Percentiles rank a stretch among this genome's conserved stretches.
phyloP scores from a whole-genome alignment of 805 yeast species.

The Osmozyma mogii region DNA sequence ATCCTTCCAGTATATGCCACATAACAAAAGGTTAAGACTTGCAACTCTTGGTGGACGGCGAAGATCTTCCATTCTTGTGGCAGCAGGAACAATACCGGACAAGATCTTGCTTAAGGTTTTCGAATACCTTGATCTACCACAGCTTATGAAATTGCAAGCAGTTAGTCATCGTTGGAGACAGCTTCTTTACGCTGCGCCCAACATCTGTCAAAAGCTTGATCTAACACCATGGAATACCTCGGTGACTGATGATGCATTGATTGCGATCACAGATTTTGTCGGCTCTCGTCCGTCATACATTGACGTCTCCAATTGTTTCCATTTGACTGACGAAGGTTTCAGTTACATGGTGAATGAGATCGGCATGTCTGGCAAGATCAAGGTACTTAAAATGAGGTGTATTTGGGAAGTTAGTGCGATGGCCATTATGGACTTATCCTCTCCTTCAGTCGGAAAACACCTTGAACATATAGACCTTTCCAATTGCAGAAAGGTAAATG shows the following conservation, averaged over 20 bases:
- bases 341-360: conserved; percentile 62
- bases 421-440: conserved; percentile 75
- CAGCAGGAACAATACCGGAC: conserved; percentile 54
- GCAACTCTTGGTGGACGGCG: conserved; percentile 38
- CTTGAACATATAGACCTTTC: conserved; percentile 57
- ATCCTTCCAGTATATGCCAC: conserved; percentile 47
- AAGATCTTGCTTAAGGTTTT: conserved; percentile 47
- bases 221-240: conserved; percentile 55
- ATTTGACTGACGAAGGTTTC: conserved; percentile 70
- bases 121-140: conserved; percentile 44
- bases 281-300: conserved; percentile 58
- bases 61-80: conserved; percentile 48
- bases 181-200: conserved; percentile 48
- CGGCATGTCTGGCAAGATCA: conserved; percentile 56
- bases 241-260: conserved; percentile 49
- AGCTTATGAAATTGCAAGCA: conserved; percentile 49
- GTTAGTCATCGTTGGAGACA: conserved; percentile 67
- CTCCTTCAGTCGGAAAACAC: conserved; percentile 52
- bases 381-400: conserved; percentile 51
- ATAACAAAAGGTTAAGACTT: conserved; percentile 45
- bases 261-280: conserved; percentile 57
- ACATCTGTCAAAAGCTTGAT: conserved; percentile 45
- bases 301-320: conserved; percentile 67
- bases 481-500: conserved; percentile 67
- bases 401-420: conserved; percentile 75